Evolutionary conservation across 805 yeast genomes (phyloP).

Genomic region (Maudiozyma bulderi): DNA sequence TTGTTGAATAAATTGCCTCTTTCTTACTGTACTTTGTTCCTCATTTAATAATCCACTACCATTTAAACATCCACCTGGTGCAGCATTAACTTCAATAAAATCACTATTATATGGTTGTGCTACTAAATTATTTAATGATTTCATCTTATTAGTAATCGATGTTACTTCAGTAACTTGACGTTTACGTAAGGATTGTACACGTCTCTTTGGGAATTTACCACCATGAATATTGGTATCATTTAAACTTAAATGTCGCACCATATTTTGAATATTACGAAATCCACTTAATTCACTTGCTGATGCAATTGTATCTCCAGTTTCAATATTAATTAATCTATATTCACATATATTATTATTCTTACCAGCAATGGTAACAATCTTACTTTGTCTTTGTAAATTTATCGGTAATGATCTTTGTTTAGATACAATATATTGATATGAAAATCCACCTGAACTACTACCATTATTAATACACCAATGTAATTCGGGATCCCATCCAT

Average conservation of each 20-base stretch:
- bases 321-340: slow-evolving; percentile 41
- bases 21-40: slow-evolving; percentile 22
- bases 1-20: slow-evolving; percentile 10
- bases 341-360: slow-evolving; percentile 73
- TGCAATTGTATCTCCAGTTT: slow-evolving; percentile 33
- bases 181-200: slow-evolving; percentile 23
- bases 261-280: slow-evolving; percentile 85
- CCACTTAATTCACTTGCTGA: slow-evolving; percentile 73
- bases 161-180: slow-evolving; percentile 13
- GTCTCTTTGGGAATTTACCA: slow-evolving; percentile 5
- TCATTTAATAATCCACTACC: slow-evolving; percentile 86
- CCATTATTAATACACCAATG: slow-evolving; percentile 74
- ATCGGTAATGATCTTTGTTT: background rate
- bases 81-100: slow-evolving; percentile 93
- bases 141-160: background rate
- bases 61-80: slow-evolving; percentile 95
- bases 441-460: slow-evolving; percentile 84
- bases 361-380: slow-evolving; percentile 43
- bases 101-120: slow-evolving; percentile 64
- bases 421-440: slow-evolving; percentile 49
- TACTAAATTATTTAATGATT: slow-evolving; percentile 9
- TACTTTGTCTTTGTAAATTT: slow-evolving; percentile 26
- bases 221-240: slow-evolving; percentile 10
- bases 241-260: slow-evolving; percentile 74
- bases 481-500: slow-evolving; percentile 31